These are phyloP conservation scores for Xylaria sp. DNA, from an alignment of 2,329 filamentous ascomycete species.

Conservation along the genomic window DNA sequence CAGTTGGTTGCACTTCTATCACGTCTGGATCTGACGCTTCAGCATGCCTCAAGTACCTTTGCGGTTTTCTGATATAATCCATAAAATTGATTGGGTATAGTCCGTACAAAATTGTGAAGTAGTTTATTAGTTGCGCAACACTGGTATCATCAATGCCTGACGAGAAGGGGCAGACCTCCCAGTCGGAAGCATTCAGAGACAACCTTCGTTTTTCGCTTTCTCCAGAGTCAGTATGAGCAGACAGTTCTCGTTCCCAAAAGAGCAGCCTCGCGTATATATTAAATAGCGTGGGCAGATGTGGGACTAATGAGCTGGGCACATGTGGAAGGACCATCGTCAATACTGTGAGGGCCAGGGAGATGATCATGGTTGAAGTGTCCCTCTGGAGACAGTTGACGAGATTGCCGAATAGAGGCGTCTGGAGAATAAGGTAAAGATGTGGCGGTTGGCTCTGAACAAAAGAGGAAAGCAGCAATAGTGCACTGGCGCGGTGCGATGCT, in stretches of 20 bases:
- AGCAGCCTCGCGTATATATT: slow-evolving; percentile 83
- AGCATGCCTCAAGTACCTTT: slow-evolving; percentile 79
- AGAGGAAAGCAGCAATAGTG: slow-evolving; percentile 74
- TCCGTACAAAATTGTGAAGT: slow-evolving; percentile 85
- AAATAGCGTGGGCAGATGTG: slow-evolving; percentile 78
- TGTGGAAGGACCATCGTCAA: slow-evolving; percentile 86
- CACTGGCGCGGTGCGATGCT: slow-evolving; percentile 70
- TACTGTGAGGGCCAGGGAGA: slow-evolving; percentile 79
- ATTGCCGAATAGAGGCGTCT: slow-evolving; percentile 77
- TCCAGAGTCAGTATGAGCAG: slow-evolving; percentile 53
- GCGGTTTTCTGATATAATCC: slow-evolving; percentile 85
- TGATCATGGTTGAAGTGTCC: slow-evolving; percentile 79
- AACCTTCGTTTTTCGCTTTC: slow-evolving; percentile 54
- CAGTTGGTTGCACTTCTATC: slow-evolving; percentile 80
- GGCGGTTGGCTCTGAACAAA: slow-evolving; percentile 83
- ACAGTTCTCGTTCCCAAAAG: slow-evolving; percentile 76
- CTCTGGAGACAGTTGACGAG: slow-evolving; percentile 79
- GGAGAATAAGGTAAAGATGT: slow-evolving; percentile 77
- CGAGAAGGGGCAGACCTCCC: slow-evolving; percentile 73
- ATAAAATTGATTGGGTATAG: slow-evolving; percentile 88
- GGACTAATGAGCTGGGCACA: slow-evolving; percentile 77
- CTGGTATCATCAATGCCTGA: slow-evolving; percentile 70
- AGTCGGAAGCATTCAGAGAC: slow-evolving; percentile 55
- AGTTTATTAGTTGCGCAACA: slow-evolving; percentile 76
- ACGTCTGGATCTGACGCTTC: slow-evolving; percentile 77